Evolutionary conservation across 2,329 filamentous ascomycete genomes (phyloP), one percentile per base, ranked within the genome.

Genomic region (Fusarium tanahbumbuense): DNA sequence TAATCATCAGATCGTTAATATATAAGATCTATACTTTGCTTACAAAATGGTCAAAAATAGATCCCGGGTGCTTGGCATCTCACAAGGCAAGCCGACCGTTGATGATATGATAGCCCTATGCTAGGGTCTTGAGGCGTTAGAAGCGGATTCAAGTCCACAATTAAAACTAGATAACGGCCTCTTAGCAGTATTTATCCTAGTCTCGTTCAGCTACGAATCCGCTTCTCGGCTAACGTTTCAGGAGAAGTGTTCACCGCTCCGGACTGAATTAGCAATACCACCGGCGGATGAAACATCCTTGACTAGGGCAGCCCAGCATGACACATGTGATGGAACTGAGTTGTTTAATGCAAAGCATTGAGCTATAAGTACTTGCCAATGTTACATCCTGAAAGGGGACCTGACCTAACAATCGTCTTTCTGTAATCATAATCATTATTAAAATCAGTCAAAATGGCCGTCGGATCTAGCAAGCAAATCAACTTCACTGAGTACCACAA

Each of bases 1-100:
- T 2, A 11, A 7, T n/a, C 18, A 0, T 12, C 18, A n/a, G 18
- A n/a, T 37, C 5, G 1, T 37, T 12, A 0, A 12, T n/a, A n/a
- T 12, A 7, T 12, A n/a, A 11, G 5, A n/a, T 37, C 18, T 37
- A 11, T 6, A 6, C 3, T 6, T 11, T 3, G 5, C 1, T 37
- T 11, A 2, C 1, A 11, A 37, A n/a, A n/a, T n/a, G 9, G 9
- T n/a, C 7, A 12, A 37, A 37, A 37, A n/a, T 37, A n/a, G 34
- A 7, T 7, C 5, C 4, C 34, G n/a, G 34, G 10, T 1, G 6
- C 34, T 37, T 37, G 18, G 34, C 34, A n/a, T 12, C 3, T 37
- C 10, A 10, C 10, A n/a, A 10, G 34, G 34, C 18, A 37, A 7
- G n/a, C 34, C 6, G 18, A 6, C 10, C 2, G 3, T 37, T 7